A percentile compares a stretch with the other conserved stretches of the same genome.
Evolutionary conservation across 164 flowering plant species (phyloP).

Genomic region (Warburgia ugandensis): DNA sequence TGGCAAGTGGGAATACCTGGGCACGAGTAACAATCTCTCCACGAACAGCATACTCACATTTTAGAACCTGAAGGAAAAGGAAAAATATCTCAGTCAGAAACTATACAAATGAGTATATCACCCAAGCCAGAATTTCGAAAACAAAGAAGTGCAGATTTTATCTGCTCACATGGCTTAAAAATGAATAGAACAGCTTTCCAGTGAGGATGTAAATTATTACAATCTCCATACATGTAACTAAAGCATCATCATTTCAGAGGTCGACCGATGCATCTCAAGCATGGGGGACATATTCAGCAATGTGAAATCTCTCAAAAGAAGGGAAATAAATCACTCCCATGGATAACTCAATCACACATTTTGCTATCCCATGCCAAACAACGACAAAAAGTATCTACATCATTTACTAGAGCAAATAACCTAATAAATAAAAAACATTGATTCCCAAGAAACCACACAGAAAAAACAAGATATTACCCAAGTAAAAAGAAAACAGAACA

Average conservation of each 20-base stretch:
- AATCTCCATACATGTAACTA: not conserved
- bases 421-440: no score
- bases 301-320: no score
- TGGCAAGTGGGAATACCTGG: constrained; percentile 42
- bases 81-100: not conserved
- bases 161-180: no score
- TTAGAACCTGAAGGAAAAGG: constrained; percentile 48
- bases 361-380: not conserved
- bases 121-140: not conserved
- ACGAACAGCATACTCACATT: constrained; percentile 98
- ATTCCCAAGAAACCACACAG: not conserved
- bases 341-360: not conserved
- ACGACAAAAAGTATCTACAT: not conserved
- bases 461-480: not conserved
- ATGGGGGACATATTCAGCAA: no score
- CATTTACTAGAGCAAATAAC: not conserved
- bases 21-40: constrained; percentile 89
- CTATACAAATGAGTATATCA: not conserved
- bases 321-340: not conserved
- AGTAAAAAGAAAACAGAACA: not conserved
- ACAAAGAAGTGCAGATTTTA: not conserved
- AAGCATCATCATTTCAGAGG: not conserved
- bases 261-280: not conserved
- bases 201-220: not conserved
- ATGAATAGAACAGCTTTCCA: no score